Evolutionary conservation across 306 rosid species (phyloP).

Genomic region (Ceratonia siliqua): DNA sequence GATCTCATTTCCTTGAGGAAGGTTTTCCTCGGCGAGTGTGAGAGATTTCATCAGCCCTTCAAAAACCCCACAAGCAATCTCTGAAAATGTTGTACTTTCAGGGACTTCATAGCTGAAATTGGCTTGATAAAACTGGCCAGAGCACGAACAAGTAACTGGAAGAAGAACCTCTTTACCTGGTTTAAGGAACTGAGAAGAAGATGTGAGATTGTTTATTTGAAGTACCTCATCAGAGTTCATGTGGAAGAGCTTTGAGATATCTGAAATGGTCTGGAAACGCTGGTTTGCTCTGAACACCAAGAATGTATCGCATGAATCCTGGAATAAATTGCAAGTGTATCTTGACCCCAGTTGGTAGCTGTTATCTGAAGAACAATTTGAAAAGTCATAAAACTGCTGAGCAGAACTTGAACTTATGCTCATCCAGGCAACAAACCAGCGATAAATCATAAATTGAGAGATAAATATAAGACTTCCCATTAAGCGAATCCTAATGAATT

Average conservation of each 20-base stretch:
- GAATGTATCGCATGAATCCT: slow-evolving; percentile 56
- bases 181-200: slow-evolving; percentile 40
- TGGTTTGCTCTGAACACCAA: slow-evolving; percentile 57
- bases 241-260: slow-evolving; percentile 46
- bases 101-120: slow-evolving; percentile 40
- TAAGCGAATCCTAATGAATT: not conserved
- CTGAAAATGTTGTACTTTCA: slow-evolving; percentile 33
- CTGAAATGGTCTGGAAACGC: slow-evolving; percentile 42
- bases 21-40: slow-evolving; percentile 44
- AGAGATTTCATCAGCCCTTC: slow-evolving; percentile 58
- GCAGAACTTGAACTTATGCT: slow-evolving; percentile 43
- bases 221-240: slow-evolving; percentile 31
- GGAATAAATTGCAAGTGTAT: slow-evolving; percentile 50
- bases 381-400: slow-evolving; percentile 46
- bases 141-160: slow-evolving; percentile 57
- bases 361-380: slow-evolving; percentile 36
- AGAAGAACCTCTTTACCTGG: slow-evolving; percentile 61
- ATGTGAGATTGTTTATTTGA: slow-evolving; percentile 40
- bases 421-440: slow-evolving; percentile 42
- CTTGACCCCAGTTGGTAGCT: slow-evolving; percentile 45
- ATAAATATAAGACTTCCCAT: slow-evolving; percentile 3
- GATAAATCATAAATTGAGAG: slow-evolving; percentile 36
- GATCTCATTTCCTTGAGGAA: slow-evolving; percentile 20
- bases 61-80: slow-evolving; percentile 57
- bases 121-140: slow-evolving; percentile 45